Percentiles rank a stretch among this genome's conserved stretches.
These are phyloP conservation scores for Zancudomyces culisetae DNA, from an alignment of 371 early-diverging fungal species.

Conservation along the genomic window DNA sequence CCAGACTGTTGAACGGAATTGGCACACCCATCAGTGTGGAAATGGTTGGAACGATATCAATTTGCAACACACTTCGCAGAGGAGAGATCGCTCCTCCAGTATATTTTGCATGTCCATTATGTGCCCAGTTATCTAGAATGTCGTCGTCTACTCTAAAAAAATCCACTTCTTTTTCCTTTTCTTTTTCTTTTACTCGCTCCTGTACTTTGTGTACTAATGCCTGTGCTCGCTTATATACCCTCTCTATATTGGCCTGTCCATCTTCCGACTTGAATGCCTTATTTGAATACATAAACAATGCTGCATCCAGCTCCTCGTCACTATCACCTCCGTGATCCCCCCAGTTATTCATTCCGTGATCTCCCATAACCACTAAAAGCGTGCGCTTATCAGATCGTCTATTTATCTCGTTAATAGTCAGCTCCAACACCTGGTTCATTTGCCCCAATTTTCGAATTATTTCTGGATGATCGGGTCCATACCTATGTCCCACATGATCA, in stretches of 20 bases:
- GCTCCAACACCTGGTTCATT: slow-evolving; percentile 47
- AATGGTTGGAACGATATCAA: slow-evolving; percentile 76
- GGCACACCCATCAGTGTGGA: slow-evolving; percentile 65
- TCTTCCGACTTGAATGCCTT: not conserved
- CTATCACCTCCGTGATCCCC: slow-evolving; percentile 66
- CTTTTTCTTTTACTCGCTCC: too few relatives aligned
- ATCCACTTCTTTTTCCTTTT: too few relatives aligned
- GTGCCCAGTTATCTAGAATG: too few relatives aligned
- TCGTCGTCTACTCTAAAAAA: too few relatives aligned
- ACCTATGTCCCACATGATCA: slow-evolving; percentile 87
- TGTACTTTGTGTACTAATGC: not conserved
- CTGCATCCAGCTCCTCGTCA: slow-evolving; percentile 29
- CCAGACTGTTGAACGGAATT: slow-evolving; percentile 80
- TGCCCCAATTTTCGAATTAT: too few relatives aligned
- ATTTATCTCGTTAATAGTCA: slow-evolving; percentile 32
- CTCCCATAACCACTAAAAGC: slow-evolving; percentile 84
- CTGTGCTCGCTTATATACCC: slow-evolving; percentile 8
- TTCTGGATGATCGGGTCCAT: slow-evolving; percentile 50
- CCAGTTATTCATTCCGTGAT: slow-evolving; percentile 96
- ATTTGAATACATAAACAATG: slow-evolving; percentile 46
- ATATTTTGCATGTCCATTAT: too few relatives aligned
- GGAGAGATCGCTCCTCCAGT: too few relatives aligned
- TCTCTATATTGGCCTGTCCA: slow-evolving; percentile 3
- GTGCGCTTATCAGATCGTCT: slow-evolving; percentile 33
- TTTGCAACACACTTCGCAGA: too few relatives aligned